phyloP scores from a whole-genome alignment of 2,329 filamentous ascomycete species.

The Didymella arachidicola region DNA sequence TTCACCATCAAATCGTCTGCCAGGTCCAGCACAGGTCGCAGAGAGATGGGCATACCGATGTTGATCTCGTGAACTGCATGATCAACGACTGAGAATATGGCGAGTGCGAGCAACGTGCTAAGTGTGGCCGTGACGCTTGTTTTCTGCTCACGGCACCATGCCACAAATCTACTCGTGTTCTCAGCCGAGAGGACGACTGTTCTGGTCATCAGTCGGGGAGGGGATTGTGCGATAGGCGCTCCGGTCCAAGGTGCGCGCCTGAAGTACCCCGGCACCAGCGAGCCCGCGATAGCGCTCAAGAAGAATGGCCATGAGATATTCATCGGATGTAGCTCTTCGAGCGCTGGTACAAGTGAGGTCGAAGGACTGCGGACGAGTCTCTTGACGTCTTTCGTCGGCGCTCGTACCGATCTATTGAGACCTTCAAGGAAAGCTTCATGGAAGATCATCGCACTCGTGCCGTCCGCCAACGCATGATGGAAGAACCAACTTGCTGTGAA shows the following conservation, averaged over 20 bases:
- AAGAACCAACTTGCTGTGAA: slow-evolving; percentile 58
- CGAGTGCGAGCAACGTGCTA: slow-evolving; percentile 49
- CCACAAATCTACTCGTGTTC: slow-evolving; percentile 41
- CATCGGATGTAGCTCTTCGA: slow-evolving; percentile 54
- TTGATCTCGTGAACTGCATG: slow-evolving; percentile 43
- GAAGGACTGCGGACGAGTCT: slow-evolving; percentile 22
- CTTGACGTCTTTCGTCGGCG: background rate
- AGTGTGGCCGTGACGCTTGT: slow-evolving; percentile 55
- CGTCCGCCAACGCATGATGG: slow-evolving; percentile 60
- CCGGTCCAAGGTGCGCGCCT: slow-evolving; percentile 4
- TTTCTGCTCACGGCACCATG: slow-evolving; percentile 47
- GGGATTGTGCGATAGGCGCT: background rate
- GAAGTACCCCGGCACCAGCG: slow-evolving; percentile 32
- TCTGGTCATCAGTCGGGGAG: slow-evolving; percentile 16
- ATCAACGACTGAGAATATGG: slow-evolving; percentile 43
- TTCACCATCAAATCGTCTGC: slow-evolving; percentile 45
- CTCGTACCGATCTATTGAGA: slow-evolving; percentile 29
- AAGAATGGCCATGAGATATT: slow-evolving; percentile 50
- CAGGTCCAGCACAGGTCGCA: slow-evolving; percentile 46
- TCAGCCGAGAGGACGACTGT: slow-evolving; percentile 45
- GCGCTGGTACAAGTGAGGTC: slow-evolving; percentile 48
- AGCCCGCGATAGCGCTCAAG: slow-evolving; percentile 43
- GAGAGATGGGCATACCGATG: slow-evolving; percentile 50
- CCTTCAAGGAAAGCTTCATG: slow-evolving; percentile 54
- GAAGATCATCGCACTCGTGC: slow-evolving; percentile 56